Base-by-base conservation (phyloP, 2,329 filamentous ascomycete genomes). In the Dothiorella sarmentorum region DNA sequence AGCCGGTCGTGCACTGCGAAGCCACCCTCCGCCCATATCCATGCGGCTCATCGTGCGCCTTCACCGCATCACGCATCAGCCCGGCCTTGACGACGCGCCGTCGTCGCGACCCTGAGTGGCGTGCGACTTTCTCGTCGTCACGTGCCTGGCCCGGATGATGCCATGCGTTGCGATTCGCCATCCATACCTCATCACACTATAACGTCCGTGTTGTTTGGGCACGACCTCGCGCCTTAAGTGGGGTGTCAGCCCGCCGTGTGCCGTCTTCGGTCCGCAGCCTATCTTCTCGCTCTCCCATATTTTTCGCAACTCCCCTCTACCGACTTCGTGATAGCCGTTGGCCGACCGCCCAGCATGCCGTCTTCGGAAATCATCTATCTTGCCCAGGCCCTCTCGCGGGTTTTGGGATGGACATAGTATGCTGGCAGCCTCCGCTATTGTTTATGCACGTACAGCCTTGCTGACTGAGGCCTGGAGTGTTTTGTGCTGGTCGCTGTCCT, bases 401-500 rank as follows among this genome's bases (percentile, higher is more conserved):
- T 74, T 3, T 44, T 74, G 13, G 72, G 72, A 10, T 74, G 71
- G 71, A 55, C 63, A 6, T 74, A 73, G 57, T 59, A 55, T 40
- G 57, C 35, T 43, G 18, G 24, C 37, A 4, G 43, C 29, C 27
- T 33, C 31, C 9, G 13, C 9, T 17, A 5, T 43, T 6, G 15
- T n/a, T 9, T 20, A 37, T 52, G 7, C n/a, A 5, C 35, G 26
- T 31, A 5, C 37, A n/a, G 7, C 2, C 18, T 7, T 18, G 37
- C 56, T 58, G 45, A 58, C 45, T 22, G 26, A 26, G 17, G 18
- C 13, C 7, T 20, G 13, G 13, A 56, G 52, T 60, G 71, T 74
- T 57, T 59, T 74, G 20, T 64, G 62, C 59, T 74, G 72, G 72
- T 93, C 89, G 11, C 76, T 87, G 15, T 96, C 91, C 15, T 97